These are phyloP conservation scores for Magnolia kwangsiensis DNA, from an alignment of 164 flowering plant species.

Conservation along the genomic window DNA sequence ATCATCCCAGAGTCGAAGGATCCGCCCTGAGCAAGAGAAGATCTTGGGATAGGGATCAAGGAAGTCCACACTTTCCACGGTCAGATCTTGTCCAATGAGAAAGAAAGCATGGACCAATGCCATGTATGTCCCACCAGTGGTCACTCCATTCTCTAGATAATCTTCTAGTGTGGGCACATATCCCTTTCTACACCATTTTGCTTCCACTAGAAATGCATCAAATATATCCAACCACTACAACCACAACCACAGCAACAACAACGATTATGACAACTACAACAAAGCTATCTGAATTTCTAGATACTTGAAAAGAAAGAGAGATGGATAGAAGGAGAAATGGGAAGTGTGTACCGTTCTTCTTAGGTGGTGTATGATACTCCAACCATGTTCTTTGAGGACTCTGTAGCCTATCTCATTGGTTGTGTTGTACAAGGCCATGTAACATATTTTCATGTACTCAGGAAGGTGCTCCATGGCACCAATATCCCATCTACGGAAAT, in stretches of 20 bases:
- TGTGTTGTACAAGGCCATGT: slow-evolving; percentile 15
- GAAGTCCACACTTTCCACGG: not conserved
- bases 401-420: slow-evolving; percentile 7
- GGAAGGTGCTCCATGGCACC: slow-evolving; percentile 12
- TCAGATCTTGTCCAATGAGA: no score
- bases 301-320: not conserved
- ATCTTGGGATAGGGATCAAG: slow-evolving; percentile 22
- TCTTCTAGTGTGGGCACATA: slow-evolving; percentile 34
- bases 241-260: no score
- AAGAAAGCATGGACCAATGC: no score
- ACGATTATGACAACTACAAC: not conserved
- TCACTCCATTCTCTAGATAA: slow-evolving; percentile 28
- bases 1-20: slow-evolving; percentile 17
- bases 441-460: slow-evolving; percentile 11
- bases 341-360: slow-evolving; percentile 5
- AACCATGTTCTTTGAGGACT: not conserved
- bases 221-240: slow-evolving; percentile 42
- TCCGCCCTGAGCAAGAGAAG: slow-evolving; percentile 27
- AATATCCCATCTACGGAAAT: slow-evolving; percentile 17
- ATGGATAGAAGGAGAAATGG: no score
- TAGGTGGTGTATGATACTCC: not conserved
- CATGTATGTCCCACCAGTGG: no score
- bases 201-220: slow-evolving; percentile 34
- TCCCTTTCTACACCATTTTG: slow-evolving; percentile 36
- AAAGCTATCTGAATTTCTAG: not conserved